Evolutionary conservation across 164 flowering plant genomes (phyloP), one percentile per base, ranked within the genome.

Genomic region (Vitis rupestris): DNA sequence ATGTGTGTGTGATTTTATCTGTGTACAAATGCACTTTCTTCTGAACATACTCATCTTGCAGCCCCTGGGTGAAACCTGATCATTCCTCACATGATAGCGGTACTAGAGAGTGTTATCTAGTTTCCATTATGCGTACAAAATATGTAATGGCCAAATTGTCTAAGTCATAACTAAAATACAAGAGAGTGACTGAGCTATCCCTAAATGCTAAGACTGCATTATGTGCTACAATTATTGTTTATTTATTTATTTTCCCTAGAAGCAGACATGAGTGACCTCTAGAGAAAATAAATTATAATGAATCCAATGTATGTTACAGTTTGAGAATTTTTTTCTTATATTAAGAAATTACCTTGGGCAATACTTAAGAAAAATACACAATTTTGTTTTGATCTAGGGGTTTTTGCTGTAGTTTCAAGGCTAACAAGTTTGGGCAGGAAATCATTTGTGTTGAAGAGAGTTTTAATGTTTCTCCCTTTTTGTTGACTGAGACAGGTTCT

Each of bases 401-500:
- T 2, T 15, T 62, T 9, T 15, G 65, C 17, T 30, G 27, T 10
- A 6, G 7, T 31, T 37, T 49, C 23, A 3, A 13, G 27, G 51
- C 16, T 62, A 27, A 47, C n/a, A 62, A n/a, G 17, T 17, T 44
- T 15, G 31, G 9, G 10, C 48, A 37, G 27, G 9, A 62, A n/a
- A 10, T 27, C 1, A 5, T 27, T 2, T 14, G 10, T 11, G 56
- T 6, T n/a, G 48, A 10, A 27, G 8, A 15, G 15, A 57, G 31
- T 19, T 47, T n/a, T 50, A 12, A 57, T 51, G 3, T 17, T 9
- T 14, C 4, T 69, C 60, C 16, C 48, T 29, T 62, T 72, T 44
- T 73, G 31, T 74, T 56, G 59, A 64, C 44, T 63, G 50, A 64
- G 66, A 67, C 65, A 30, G 73, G 76, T 68, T 79, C 90, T 10